phyloP scores from a whole-genome alignment of 2,329 filamentous ascomycete genomes.

The Gaeumannomyces tritici region DNA sequence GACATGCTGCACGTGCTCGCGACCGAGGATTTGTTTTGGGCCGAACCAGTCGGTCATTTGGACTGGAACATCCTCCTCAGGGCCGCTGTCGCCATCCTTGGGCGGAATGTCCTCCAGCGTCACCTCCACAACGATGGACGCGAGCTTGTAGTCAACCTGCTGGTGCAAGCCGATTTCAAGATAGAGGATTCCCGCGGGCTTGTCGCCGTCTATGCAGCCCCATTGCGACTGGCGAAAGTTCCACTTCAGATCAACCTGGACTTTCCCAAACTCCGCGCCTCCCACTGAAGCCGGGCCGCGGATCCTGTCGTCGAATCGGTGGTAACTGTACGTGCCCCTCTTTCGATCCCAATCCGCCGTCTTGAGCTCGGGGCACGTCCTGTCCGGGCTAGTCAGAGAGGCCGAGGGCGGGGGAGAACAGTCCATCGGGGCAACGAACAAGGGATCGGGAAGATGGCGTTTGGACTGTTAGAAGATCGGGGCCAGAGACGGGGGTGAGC shows the following conservation, averaged over 20 bases:
- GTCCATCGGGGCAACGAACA: no score
- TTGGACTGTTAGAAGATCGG: neutral
- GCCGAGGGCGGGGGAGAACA: no score
- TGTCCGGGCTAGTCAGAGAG: neutral
- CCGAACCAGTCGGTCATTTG: constrained; percentile 2
- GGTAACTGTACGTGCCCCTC: constrained; percentile 6
- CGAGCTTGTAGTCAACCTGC: neutral
- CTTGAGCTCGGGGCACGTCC: neutral
- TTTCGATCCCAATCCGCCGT: constrained; percentile 1
- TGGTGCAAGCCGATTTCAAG: constrained; percentile 4
- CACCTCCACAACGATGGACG: neutral
- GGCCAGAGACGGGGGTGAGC: no score
- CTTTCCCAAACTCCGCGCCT: constrained; percentile 3
- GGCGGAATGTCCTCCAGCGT: neutral
- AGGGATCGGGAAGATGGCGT: no score
- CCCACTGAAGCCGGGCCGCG: constrained; percentile 5
- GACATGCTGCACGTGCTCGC: neutral
- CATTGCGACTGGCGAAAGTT: constrained; percentile 5
- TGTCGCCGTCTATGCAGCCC: neutral
- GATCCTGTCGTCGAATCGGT: constrained; percentile 3
- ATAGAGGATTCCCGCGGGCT: constrained; percentile 5
- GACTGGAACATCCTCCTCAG: neutral
- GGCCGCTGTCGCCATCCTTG: neutral
- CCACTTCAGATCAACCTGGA: constrained; percentile 5
- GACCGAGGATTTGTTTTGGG: neutral